Evolutionary conservation across 441 rosid species (phyloP).

Genomic region (Eutrema salsugineum): DNA sequence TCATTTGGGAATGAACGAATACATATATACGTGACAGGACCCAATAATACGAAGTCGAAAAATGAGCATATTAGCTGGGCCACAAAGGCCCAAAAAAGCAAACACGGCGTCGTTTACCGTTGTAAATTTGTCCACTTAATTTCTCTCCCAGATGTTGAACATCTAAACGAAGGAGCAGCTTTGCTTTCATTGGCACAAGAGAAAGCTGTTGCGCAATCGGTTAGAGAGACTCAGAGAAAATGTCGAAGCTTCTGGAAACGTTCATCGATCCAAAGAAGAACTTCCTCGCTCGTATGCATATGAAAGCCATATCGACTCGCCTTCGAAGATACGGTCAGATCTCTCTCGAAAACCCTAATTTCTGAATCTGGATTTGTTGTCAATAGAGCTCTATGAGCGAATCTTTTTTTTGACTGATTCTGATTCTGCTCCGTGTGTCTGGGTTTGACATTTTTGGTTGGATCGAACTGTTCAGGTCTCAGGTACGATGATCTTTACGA

Average conservation of each 20-base stretch:
- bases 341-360: conserved; percentile 17
- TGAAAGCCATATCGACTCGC: conserved; percentile 63
- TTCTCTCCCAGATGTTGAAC: not conserved
- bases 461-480: conserved; percentile 49
- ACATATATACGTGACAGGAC: not conserved
- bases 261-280: conserved; percentile 75
- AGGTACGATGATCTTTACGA: conserved; percentile 87
- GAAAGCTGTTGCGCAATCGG: not conserved
- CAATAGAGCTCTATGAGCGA: not conserved
- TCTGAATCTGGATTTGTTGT: conserved; percentile 5
- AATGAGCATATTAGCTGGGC: not conserved
- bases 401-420: not conserved
- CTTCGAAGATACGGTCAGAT: conserved; percentile 69
- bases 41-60: not conserved
- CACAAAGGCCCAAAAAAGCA: not conserved
- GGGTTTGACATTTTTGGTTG: not conserved
- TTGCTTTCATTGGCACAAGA: not conserved
- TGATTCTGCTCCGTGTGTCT: not conserved
- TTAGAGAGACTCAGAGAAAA: not conserved
- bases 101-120: not conserved
- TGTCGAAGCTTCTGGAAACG: conserved; percentile 53
- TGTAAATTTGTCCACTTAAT: not conserved
- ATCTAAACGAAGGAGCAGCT: not conserved
- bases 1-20: not conserved
- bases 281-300: conserved; percentile 73